Percentiles rank a stretch among this genome's conserved stretches.
phyloP scores from a whole-genome alignment of 2,329 filamentous ascomycete species.

The Penicillium sp. region DNA sequence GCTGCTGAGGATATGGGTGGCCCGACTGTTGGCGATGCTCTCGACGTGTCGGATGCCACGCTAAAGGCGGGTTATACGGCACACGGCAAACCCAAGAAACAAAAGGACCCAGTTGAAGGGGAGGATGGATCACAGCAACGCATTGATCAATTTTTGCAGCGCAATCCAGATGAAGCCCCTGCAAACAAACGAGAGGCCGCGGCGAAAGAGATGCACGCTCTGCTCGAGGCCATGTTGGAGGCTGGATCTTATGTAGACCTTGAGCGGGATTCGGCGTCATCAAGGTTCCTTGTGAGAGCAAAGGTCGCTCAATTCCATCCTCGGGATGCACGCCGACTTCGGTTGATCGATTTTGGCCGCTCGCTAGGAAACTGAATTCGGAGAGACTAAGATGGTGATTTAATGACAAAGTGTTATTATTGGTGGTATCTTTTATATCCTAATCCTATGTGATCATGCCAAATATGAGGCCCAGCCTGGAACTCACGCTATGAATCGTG shows the following conservation, averaged over 20 bases:
- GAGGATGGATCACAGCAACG: conserved; percentile 46
- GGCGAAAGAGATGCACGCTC: conserved; percentile 48
- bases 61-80: conserved; percentile 57
- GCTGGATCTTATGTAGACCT: conserved; percentile 52
- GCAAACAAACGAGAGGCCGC: conserved; percentile 52
- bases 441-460: conserved; percentile 6
- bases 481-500: neutral
- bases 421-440: conserved; percentile 14
- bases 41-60: conserved; percentile 62
- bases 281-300: conserved; percentile 56
- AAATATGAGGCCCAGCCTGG: conserved; percentile 2
- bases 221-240: conserved; percentile 51
- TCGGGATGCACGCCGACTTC: conserved; percentile 54
- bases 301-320: conserved; percentile 60
- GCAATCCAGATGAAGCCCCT: conserved; percentile 28
- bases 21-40: conserved; percentile 74
- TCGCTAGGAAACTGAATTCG: conserved; percentile 30
- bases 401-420: conserved; percentile 15
- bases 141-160: conserved; percentile 55
- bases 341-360: conserved; percentile 56
- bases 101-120: conserved; percentile 30
- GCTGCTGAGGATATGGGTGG: conserved; percentile 83
- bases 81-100: conserved; percentile 50
- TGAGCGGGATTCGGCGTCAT: conserved; percentile 53
- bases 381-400: neutral